Base-by-base conservation (phyloP, 202 grass and related monocot species). In the Schoenoplectus tabernaemontani region DNA sequence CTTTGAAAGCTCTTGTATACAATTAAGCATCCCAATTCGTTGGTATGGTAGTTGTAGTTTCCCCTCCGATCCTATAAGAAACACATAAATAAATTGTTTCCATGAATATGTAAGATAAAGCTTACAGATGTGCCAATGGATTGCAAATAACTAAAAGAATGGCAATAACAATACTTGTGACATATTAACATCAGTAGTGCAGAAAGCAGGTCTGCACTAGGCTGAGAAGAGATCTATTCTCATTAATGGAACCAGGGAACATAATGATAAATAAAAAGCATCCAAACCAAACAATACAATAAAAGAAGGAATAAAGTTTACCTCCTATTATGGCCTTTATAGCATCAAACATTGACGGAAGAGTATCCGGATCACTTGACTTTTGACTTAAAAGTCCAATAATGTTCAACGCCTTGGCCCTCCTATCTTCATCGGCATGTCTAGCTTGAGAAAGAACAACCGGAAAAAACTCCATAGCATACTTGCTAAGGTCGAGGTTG, bases 251-350 rank as follows among this genome's bases (percentile, higher is more conserved):
- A 41, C 77, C 74, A 63, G 62, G 58, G 10, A 17, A 47, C 58
- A 83, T 9, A 36, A n/a, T 67, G 64, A 64, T 66, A 72, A n/a
- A 56, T 56, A 69, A 78, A 39, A 67, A 6, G 24, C 19, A 59
- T 46, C 59, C 60, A 64, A 56, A 59, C 9, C 79, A 59, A 70
- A 85, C 51, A 65, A 76, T 50, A 53, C 37, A 38, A 82, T 23
- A 74, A 81, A 87, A 63, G 24, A 82, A 16, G 82, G 82, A 72
- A 1, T 33, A 32, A 59, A 76, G 4, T 30, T 72, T 33, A 83
- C 94, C 94, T 91, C 89, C 91, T 83, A 94, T 79, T 85, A 97
- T 88, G 67, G 91, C 87, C 82, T 97, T 94, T 80, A 92, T 79
- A 83, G 91, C 80, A 90, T 84, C 87, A 76, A 98, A 86, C 86